Evolutionary conservation across 306 rosid species (phyloP).

Genomic region (Vigna trinervia): DNA sequence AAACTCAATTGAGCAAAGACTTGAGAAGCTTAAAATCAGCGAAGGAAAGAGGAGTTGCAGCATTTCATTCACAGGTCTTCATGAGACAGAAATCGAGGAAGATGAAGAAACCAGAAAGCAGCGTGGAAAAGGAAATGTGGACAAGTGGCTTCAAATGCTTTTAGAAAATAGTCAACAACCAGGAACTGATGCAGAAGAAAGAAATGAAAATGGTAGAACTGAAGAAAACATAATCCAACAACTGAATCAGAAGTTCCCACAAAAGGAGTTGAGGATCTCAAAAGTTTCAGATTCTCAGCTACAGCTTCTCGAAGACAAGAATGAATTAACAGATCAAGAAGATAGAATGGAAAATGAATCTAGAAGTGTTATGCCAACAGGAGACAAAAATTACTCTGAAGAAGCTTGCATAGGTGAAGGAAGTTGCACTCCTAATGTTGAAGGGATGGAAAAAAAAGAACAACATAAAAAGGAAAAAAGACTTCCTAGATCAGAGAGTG

Average conservation of each 20-base stretch:
- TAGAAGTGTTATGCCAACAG: slow-evolving; percentile 34
- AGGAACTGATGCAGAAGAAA: slow-evolving; percentile 47
- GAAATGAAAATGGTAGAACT: slow-evolving; percentile 46
- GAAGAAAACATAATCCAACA: slow-evolving; percentile 56
- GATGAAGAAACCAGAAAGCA: slow-evolving; percentile 77
- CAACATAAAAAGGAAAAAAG: slow-evolving; percentile 59
- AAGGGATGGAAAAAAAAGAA: slow-evolving; percentile 57
- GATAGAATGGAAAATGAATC: slow-evolving; percentile 44
- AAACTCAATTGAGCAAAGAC: slow-evolving; percentile 52
- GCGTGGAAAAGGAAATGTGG: slow-evolving; percentile 93
- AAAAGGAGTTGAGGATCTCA: slow-evolving; percentile 52
- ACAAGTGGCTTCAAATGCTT: slow-evolving; percentile 94
- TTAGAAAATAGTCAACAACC: slow-evolving; percentile 65
- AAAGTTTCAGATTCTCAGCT: slow-evolving; percentile 47
- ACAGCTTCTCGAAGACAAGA: slow-evolving; percentile 45
- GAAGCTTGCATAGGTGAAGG: slow-evolving; percentile 47
- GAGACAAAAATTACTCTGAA: slow-evolving; percentile 42
- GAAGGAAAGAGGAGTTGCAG: slow-evolving; percentile 51
- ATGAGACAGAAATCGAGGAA: slow-evolving; percentile 66
- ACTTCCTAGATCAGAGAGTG: slow-evolving; percentile 80
- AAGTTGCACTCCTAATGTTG: slow-evolving; percentile 51
- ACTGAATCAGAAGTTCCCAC: slow-evolving; percentile 60
- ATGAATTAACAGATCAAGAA: slow-evolving; percentile 35
- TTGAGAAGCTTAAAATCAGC: slow-evolving; percentile 60
- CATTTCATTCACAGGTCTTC: slow-evolving; percentile 47